Evolutionary conservation across 495 filamentous ascomycete species (phyloP).

Genomic region (Lindgomyces ingoldianus): DNA sequence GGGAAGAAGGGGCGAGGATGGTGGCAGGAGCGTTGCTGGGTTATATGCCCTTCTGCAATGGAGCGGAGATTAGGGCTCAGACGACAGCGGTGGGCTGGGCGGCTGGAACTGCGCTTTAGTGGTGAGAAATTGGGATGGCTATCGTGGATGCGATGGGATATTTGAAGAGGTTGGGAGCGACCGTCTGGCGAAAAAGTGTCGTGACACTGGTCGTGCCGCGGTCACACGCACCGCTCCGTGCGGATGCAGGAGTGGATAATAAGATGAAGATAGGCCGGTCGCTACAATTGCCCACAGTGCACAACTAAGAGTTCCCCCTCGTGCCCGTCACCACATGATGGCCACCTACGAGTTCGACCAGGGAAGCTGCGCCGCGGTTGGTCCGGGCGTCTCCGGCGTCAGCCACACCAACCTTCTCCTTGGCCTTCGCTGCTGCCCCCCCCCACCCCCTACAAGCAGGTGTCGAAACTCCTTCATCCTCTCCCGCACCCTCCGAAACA

Average conservation of each 20-base stretch:
- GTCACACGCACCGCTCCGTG: not conserved
- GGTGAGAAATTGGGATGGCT: constrained; percentile 11
- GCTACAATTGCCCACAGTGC: not conserved
- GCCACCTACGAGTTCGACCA: not conserved
- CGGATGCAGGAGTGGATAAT: not conserved
- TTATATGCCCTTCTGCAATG: constrained; percentile 1
- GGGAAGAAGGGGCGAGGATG: constrained; percentile 14
- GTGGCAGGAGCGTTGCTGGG: constrained; percentile 1
- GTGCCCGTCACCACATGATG: not conserved
- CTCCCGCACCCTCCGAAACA: too few relatives aligned
- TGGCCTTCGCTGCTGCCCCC: too few relatives aligned
- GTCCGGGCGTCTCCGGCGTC: too few relatives aligned
- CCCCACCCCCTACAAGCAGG: too few relatives aligned
- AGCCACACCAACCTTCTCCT: not conserved
- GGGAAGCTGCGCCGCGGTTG: not conserved
- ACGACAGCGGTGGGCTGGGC: not conserved
- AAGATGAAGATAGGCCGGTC: not conserved
- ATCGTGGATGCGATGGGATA: constrained; percentile 7
- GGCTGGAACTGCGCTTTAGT: constrained; percentile 3
- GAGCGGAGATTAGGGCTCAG: not conserved
- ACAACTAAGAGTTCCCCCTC: not conserved
- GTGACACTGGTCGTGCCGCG: not conserved
- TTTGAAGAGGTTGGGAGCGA: not conserved
- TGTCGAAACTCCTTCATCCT: too few relatives aligned
- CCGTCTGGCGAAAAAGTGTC: not conserved